Percentiles rank a stretch among this genome's conserved stretches.
Conservation (phyloP, 75 land plant species). For the Chamaecyparis obtusa region DNA sequence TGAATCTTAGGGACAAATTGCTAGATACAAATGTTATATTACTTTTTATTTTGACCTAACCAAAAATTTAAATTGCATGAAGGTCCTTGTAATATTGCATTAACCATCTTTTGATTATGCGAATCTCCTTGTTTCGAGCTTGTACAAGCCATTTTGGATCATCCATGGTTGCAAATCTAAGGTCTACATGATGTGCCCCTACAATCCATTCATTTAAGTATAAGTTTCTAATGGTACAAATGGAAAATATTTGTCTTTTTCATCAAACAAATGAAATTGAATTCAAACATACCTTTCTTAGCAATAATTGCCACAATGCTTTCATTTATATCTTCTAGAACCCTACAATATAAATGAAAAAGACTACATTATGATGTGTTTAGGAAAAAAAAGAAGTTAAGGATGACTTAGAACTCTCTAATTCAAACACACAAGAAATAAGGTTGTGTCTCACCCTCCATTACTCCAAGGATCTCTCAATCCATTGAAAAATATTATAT, state of each 20-base stretch:
- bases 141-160: slow-evolving; percentile 76
- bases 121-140: slow-evolving; percentile 46
- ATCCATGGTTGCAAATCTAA: slow-evolving; percentile 47
- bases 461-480: slow-evolving; percentile 25
- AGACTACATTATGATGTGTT: too few species aligned
- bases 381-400: too few species aligned
- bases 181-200: slow-evolving; percentile 84
- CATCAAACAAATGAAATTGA: neutral
- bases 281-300: neutral
- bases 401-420: too few species aligned
- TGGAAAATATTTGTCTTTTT: neutral
- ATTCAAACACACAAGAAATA: neutral
- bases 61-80: neutral
- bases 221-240: neutral
- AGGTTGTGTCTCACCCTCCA: slow-evolving; percentile 1
- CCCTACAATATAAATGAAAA: neutral
- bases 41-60: too few species aligned
- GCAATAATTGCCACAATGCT: neutral
- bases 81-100: slow-evolving; percentile 31
- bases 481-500: slow-evolving; percentile 15
- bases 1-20: too few species aligned
- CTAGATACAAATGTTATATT: too few species aligned
- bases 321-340: neutral
- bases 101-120: slow-evolving; percentile 53
- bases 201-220: neutral